Evolutionary conservation across 2,329 filamentous ascomycete genomes (phyloP).

Genomic region (Colletotrichum noveboracense): DNA sequence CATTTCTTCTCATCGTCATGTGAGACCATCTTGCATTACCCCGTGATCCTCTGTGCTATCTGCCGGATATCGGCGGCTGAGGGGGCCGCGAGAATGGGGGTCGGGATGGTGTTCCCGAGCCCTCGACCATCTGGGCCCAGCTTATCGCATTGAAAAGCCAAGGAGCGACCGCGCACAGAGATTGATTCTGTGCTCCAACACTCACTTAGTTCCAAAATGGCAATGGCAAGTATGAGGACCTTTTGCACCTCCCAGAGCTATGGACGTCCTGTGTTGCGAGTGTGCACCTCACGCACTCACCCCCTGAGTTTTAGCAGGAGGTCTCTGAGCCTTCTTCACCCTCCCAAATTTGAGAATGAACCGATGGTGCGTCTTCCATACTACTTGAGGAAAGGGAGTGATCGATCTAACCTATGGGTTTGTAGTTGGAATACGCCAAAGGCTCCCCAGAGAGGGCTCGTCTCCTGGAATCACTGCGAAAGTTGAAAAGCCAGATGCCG

Average conservation of each 20-base stretch:
- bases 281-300: not conserved
- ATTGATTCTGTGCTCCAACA: not conserved
- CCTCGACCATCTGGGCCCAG: not conserved
- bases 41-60: not conserved
- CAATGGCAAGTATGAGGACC: not conserved
- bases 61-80: not conserved
- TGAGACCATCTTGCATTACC: not conserved
- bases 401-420: not conserved
- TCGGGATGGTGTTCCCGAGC: not conserved
- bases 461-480: not conserved
- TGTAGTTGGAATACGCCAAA: not conserved
- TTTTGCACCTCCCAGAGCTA: not conserved
- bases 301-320: not conserved
- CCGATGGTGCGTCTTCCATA: not conserved
- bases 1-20: not conserved
- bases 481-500: not conserved
- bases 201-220: not conserved
- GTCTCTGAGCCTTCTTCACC: not conserved
- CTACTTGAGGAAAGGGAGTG: not conserved
- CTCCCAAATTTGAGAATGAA: not conserved
- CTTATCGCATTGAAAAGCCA: not conserved
- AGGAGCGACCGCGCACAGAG: not conserved
- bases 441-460: not conserved
- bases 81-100: not conserved
- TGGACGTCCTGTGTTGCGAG: not conserved